Evolutionary conservation across 345 rosid genomes (phyloP).

Genomic region (Eucalyptus erythrocorys): DNA sequence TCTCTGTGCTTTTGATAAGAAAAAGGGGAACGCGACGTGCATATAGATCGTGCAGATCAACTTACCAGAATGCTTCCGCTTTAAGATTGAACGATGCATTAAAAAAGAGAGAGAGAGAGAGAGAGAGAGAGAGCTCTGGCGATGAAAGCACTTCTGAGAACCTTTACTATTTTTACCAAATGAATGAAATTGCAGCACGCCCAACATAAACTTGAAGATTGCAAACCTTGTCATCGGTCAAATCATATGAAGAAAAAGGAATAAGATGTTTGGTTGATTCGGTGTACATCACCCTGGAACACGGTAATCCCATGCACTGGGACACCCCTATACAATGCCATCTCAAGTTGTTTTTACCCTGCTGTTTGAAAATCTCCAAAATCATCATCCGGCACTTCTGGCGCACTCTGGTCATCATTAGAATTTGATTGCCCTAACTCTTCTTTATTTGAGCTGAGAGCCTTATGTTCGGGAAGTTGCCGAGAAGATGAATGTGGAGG

Average conservation of each 20-base stretch:
- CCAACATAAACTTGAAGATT: not conserved
- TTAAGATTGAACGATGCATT: not conserved
- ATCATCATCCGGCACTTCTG: conserved; percentile 67
- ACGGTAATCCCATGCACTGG: not conserved
- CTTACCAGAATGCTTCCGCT: not conserved
- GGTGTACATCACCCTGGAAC: not conserved
- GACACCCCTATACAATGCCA: not conserved
- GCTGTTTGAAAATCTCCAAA: conserved; percentile 99
- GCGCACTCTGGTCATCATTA: conserved; percentile 10
- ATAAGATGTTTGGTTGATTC: not conserved
- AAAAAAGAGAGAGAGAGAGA: not conserved
- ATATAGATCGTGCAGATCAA: not conserved
- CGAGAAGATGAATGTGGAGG: conserved; percentile 19
- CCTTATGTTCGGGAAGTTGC: conserved; percentile 5
- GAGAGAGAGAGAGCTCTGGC: not conserved
- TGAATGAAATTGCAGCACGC: not conserved
- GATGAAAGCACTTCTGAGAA: not conserved
- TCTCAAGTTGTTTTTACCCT: conserved; percentile 8
- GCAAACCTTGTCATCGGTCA: not conserved
- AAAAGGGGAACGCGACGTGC: not conserved
- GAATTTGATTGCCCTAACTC: conserved; percentile 14
- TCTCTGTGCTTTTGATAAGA: not conserved
- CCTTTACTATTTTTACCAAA: not conserved
- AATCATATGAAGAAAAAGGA: not conserved
- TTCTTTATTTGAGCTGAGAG: conserved; percentile 7